A percentile compares a stretch with the other conserved stretches of the same genome.
Conservation (phyloP, 331 rosid species). For the Telfairia occidentalis region DNA sequence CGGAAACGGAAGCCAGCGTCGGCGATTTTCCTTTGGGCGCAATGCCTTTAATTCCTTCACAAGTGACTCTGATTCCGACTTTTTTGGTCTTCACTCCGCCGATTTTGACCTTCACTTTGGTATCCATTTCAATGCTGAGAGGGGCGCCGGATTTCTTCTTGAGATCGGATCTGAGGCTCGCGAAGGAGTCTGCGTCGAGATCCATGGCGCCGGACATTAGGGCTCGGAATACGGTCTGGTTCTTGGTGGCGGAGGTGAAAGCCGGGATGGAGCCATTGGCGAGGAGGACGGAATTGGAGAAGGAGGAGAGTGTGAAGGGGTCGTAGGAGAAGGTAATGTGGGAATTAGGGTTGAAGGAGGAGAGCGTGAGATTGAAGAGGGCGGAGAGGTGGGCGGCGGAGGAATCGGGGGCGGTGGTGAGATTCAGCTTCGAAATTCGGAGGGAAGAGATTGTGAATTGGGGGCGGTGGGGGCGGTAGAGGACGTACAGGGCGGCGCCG, state of each 20-base stretch:
- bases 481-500: conserved; percentile 63
- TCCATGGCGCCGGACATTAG: conserved; percentile 35
- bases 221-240: conserved; percentile 52
- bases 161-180: conserved; percentile 65
- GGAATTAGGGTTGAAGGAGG: conserved; percentile 62
- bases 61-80: conserved; percentile 73
- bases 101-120: conserved; percentile 71
- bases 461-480: conserved; percentile 81
- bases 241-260: conserved; percentile 48
- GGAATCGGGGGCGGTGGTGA: conserved; percentile 50
- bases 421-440: conserved; percentile 69
- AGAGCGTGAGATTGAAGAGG: conserved; percentile 63
- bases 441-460: conserved; percentile 78
- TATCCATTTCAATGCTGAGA: conserved; percentile 60
- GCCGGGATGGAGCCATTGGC: conserved; percentile 67
- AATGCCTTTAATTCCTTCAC: conserved; percentile 47
- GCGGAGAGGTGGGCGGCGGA: conserved; percentile 58
- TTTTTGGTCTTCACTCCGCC: conserved; percentile 59
- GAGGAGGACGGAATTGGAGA: conserved; percentile 36
- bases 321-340: conserved; percentile 72
- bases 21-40: conserved; percentile 64
- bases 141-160: conserved; percentile 49
- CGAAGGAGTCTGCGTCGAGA: conserved; percentile 59
- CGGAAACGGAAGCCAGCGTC: conserved; percentile 55
- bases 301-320: conserved; percentile 35